These are phyloP conservation scores for Elaeagnus macrophylla DNA, from an alignment of 306 rosid species.

Conservation along the genomic window DNA sequence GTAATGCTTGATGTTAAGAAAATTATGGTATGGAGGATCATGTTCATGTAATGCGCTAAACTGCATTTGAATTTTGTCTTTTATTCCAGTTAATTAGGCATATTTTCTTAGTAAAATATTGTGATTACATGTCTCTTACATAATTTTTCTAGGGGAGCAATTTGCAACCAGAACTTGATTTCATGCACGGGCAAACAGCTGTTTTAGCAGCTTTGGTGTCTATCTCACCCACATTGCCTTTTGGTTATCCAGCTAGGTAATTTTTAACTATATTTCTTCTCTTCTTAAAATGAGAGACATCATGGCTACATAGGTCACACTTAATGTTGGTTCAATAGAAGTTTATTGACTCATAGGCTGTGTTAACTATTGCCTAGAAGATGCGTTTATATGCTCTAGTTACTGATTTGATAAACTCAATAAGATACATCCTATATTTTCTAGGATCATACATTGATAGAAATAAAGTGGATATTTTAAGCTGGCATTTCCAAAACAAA, in stretches of 20 bases:
- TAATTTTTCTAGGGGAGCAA: slow-evolving; percentile 55
- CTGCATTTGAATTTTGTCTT: background rate
- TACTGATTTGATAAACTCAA: too few species aligned
- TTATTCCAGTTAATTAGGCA: background rate
- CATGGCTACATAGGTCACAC: slow-evolving; percentile 4
- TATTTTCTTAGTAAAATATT: background rate
- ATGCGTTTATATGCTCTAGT: too few species aligned
- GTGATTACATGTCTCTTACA: slow-evolving; percentile 16
- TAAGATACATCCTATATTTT: too few species aligned
- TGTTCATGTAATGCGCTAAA: background rate
- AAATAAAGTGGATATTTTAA: too few species aligned
- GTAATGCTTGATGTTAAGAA: background rate
- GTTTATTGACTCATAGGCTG: too few species aligned
- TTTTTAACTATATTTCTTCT: slow-evolving; percentile 7
- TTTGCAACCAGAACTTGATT: slow-evolving; percentile 73
- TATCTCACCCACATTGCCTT: slow-evolving; percentile 80
- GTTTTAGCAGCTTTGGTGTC: slow-evolving; percentile 88
- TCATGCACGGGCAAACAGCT: slow-evolving; percentile 90
- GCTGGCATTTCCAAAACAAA: background rate
- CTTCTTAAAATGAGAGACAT: slow-evolving; percentile 12
- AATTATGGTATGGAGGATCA: background rate
- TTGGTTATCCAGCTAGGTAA: slow-evolving; percentile 93
- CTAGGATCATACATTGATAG: too few species aligned
- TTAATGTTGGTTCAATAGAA: background rate
- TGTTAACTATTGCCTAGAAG: too few species aligned